Evolutionary conservation across 2,329 filamentous ascomycete genomes (phyloP), one percentile per base, ranked within the genome.

Genomic region (Claviceps maximensis): DNA sequence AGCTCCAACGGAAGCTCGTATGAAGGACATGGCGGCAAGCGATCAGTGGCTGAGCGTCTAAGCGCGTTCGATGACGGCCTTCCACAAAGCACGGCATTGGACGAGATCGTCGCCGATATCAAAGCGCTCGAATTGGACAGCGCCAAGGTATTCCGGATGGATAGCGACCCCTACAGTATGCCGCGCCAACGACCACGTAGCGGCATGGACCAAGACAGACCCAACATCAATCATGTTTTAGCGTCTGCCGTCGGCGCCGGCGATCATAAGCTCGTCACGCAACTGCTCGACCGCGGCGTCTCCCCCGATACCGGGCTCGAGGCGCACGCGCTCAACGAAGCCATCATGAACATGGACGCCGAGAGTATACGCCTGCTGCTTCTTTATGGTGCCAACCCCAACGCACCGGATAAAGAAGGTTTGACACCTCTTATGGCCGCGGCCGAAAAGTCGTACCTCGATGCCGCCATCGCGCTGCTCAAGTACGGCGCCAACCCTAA

Each of bases 401-500:
- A 83, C 58, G 64, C 66, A 2, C 55, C 68, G 0, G 77, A 80
- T 57, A 67, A 64, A 27, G 67, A 74, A 19, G 74, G 75, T 25
- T 60, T 74, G 36, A 77, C 75, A 0, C 78, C 80, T 2, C 69
- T 83, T 2, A 69, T 70, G 50, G 73, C 66, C 17, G 74, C 72
- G 0, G 75, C 74, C 2, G 78, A 77, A 58, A 73, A 72, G 55
- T 73, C 71, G 0, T 80, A 78, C 61, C 62, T 78, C 42, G 76
- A 78, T 23, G 80, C 75, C 3, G 79, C 80, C 0, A 75, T 76
- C 31, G 67, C 77, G 50, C 72, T 86, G 4, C 71, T 83, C 58
- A 83, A 84, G 65, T 84, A 86, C 56, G 80, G 81, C 12, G 79
- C 78, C 17, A 78, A 79, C 61, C 74, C 75, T 10, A 80, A 80